Percentiles rank a stretch among this genome's conserved stretches.
Evolutionary conservation across 208 protist species (phyloP).

Genomic region (Vickermania ingenoplastis): DNA sequence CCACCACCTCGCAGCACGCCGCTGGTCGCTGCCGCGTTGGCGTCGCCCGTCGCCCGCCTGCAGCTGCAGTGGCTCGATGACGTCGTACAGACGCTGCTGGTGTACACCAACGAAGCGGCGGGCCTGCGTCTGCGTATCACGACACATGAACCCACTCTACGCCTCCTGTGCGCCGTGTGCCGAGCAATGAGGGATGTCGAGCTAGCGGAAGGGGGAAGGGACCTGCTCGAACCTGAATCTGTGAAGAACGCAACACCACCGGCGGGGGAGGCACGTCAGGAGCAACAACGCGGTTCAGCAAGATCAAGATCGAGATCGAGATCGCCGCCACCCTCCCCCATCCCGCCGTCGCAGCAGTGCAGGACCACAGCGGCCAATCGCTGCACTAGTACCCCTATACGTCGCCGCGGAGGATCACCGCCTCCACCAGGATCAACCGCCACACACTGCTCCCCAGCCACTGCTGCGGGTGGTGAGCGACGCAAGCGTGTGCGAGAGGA

Average conservation of each 20-base stretch:
- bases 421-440: neutral
- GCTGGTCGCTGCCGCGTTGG: too few species aligned
- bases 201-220: too few species aligned
- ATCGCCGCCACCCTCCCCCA: too few species aligned
- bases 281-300: too few species aligned
- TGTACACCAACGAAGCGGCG: conserved; percentile 71
- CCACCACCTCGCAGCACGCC: too few species aligned
- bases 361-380: neutral
- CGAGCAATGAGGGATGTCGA: conserved; percentile 40
- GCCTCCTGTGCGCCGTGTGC: conserved; percentile 60
- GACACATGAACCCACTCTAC: conserved; percentile 30
- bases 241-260: too few species aligned
- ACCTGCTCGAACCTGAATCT: too few species aligned
- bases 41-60: neutral
- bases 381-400: neutral
- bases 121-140: conserved; percentile 44
- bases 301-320: too few species aligned
- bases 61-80: conserved; percentile 47
- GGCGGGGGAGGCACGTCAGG: conserved; percentile 1
- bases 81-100: conserved; percentile 58
- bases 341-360: too few species aligned
- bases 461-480: neutral
- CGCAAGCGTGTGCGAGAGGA: too few species aligned
- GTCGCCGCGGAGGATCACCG: too few species aligned
- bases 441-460: conserved; percentile 4